phyloP scores from a whole-genome alignment of 371 early-diverging fungal species.

The Syncephalis fuscata region DNA sequence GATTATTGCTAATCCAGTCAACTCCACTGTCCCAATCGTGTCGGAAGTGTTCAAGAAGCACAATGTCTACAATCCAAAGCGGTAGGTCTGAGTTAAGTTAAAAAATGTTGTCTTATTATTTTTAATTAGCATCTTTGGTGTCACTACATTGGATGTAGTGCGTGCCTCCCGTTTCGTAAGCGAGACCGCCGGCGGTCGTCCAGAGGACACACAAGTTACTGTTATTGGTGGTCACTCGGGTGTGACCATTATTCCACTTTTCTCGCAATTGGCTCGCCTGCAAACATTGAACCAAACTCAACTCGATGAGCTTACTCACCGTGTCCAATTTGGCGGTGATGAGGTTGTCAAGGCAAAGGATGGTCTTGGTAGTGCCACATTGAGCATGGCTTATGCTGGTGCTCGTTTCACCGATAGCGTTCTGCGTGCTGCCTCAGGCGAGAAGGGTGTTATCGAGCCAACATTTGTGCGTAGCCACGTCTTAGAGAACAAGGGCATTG shows the following conservation, averaged over 20 bases:
- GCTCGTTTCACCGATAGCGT: constrained; percentile 64
- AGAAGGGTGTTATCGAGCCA: constrained; percentile 50
- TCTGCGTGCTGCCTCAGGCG: constrained; percentile 45
- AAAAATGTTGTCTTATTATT: background rate
- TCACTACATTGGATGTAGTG: constrained; percentile 78
- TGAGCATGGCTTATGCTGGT: constrained; percentile 86
- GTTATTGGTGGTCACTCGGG: constrained; percentile 90
- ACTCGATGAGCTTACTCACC: constrained; percentile 55
- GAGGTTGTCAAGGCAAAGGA: constrained; percentile 92
- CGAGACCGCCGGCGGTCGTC: constrained; percentile 28
- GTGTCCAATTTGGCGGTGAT: constrained; percentile 90
- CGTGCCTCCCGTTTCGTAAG: constrained; percentile 73
- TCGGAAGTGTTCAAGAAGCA: constrained; percentile 65
- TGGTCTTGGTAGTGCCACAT: constrained; percentile 65
- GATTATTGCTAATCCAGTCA: constrained; percentile 85
- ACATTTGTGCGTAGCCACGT: constrained; percentile 38
- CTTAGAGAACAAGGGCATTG: constrained; percentile 18
- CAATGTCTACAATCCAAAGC: constrained; percentile 58
- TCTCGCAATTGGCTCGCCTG: constrained; percentile 35
- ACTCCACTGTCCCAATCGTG: constrained; percentile 81
- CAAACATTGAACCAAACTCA: constrained; percentile 41
- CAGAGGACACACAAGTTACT: constrained; percentile 10
- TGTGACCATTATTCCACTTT: constrained; percentile 70
- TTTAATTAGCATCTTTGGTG: constrained; percentile 57
- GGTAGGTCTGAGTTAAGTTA: no score